Percentiles rank a stretch among this genome's conserved stretches.
phyloP scores from a whole-genome alignment of 257 asterid genomes.

The Solanum boliviense region DNA sequence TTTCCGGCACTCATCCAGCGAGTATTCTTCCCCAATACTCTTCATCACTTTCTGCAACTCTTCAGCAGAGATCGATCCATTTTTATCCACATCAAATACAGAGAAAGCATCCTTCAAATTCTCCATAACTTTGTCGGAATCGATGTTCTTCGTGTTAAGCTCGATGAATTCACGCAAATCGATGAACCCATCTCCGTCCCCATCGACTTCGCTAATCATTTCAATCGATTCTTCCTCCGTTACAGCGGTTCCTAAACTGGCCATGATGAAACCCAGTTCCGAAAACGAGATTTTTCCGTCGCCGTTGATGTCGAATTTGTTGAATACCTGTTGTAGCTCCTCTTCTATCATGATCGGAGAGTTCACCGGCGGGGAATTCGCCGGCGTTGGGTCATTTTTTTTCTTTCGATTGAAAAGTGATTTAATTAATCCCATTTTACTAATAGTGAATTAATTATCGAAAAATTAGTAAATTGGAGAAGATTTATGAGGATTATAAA shows the following conservation, averaged over 20 bases:
- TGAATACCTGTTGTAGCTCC: constrained; percentile 64
- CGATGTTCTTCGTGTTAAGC: constrained; percentile 50
- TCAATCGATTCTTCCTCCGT: constrained; percentile 38
- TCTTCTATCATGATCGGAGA: constrained; percentile 37
- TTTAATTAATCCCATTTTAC: constrained; percentile 33
- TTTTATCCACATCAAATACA: constrained; percentile 57
- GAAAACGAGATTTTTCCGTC: constrained; percentile 60
- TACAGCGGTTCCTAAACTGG: constrained; percentile 43
- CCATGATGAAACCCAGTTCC: constrained; percentile 57
- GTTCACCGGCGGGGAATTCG: constrained; percentile 27
- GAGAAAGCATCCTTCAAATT: constrained; percentile 52
- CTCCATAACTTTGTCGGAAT: constrained; percentile 42
- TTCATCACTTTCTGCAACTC: constrained; percentile 59
- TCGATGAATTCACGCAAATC: constrained; percentile 57
- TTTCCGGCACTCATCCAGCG: constrained; percentile 56
- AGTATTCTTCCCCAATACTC: constrained; percentile 66
- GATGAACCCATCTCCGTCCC: constrained; percentile 78
- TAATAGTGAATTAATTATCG: not conserved
- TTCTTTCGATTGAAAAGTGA: constrained; percentile 46
- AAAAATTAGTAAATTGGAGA: not conserved
- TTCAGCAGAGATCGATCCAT: constrained; percentile 55
- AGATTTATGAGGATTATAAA: not conserved
- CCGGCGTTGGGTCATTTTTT: not conserved
- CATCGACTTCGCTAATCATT: constrained; percentile 65
- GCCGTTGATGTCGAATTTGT: constrained; percentile 72